A percentile compares a stretch with the other conserved stretches of the same genome.
These are phyloP conservation scores for Chloropicon primus DNA, from an alignment of 139 green algal genomes.

Conservation along the genomic window DNA sequence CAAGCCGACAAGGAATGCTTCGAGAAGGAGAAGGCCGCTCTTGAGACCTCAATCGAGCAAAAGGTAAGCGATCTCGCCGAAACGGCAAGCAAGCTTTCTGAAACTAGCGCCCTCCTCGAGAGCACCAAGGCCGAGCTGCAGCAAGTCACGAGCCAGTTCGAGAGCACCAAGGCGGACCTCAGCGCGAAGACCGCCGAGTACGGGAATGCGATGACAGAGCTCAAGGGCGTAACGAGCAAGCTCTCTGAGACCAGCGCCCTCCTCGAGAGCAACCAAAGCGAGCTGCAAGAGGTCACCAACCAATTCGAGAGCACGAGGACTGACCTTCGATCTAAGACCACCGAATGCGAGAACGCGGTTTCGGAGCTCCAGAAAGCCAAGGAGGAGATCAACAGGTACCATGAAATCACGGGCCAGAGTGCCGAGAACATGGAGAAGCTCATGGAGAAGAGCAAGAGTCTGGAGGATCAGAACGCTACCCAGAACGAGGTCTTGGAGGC, in stretches of 20 bases:
- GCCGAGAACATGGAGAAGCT: conserved; percentile 1
- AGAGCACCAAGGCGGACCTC: not conserved
- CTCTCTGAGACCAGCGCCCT: not conserved
- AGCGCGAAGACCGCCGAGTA: not conserved
- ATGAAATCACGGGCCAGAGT: conserved; percentile 4
- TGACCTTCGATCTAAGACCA: not conserved
- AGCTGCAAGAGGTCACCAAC: not conserved
- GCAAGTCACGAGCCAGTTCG: not conserved
- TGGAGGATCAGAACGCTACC: not conserved
- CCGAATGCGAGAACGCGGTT: not conserved
- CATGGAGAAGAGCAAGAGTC: not conserved
- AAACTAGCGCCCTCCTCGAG: not conserved
- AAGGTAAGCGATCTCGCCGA: not conserved
- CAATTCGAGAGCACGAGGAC: not conserved
- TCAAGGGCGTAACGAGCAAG: not conserved
- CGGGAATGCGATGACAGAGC: not conserved
- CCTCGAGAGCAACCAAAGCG: not conserved
- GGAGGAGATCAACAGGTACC: conserved; percentile 1
- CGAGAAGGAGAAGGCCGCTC: not conserved
- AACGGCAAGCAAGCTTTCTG: not conserved
- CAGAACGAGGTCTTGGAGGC: conserved; percentile 3
- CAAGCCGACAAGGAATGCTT: not conserved
- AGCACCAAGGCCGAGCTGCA: not conserved
- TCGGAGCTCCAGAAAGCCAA: not conserved
- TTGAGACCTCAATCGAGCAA: not conserved